Evolutionary conservation across 306 rosid species (phyloP).

Genomic region (Rosa lucieae): DNA sequence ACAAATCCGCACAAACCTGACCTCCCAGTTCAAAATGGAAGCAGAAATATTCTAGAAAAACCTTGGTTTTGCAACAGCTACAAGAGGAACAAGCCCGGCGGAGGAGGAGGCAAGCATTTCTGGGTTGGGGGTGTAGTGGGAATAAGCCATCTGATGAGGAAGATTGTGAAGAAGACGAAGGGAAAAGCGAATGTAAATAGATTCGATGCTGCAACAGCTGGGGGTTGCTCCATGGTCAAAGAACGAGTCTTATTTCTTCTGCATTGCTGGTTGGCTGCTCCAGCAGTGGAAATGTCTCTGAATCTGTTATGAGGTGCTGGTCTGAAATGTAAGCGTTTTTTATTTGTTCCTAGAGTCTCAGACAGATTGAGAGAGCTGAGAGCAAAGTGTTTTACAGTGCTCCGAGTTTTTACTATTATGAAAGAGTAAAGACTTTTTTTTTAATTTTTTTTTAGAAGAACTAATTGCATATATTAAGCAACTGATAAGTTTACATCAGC

Average conservation of each 20-base stretch:
- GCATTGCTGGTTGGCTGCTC: neutral
- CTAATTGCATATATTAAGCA: too few relatives aligned
- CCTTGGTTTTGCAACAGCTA: constrained; percentile 36
- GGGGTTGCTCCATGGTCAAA: neutral
- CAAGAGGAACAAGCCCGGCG: constrained; percentile 6
- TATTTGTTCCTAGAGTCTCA: too few relatives aligned
- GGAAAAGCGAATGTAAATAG: neutral
- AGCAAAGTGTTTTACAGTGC: too few relatives aligned
- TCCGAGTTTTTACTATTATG: too few relatives aligned
- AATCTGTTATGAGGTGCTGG: neutral
- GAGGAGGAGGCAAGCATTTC: constrained; percentile 30
- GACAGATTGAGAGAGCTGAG: too few relatives aligned
- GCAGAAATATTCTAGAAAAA: neutral
- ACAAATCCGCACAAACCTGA: neutral
- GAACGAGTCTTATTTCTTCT: neutral
- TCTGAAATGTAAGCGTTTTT: too few relatives aligned
- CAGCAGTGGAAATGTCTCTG: neutral
- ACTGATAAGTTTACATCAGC: too few relatives aligned
- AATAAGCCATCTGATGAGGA: constrained; percentile 12
- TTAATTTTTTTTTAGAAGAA: too few relatives aligned
- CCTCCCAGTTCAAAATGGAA: neutral
- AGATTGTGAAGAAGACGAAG: constrained; percentile 15
- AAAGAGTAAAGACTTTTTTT: too few relatives aligned
- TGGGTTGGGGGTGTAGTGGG: neutral
- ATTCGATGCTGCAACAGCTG: neutral